phyloP scores from a whole-genome alignment of 768 basidiomycete genomes.

The Tricholoma matsutake region DNA sequence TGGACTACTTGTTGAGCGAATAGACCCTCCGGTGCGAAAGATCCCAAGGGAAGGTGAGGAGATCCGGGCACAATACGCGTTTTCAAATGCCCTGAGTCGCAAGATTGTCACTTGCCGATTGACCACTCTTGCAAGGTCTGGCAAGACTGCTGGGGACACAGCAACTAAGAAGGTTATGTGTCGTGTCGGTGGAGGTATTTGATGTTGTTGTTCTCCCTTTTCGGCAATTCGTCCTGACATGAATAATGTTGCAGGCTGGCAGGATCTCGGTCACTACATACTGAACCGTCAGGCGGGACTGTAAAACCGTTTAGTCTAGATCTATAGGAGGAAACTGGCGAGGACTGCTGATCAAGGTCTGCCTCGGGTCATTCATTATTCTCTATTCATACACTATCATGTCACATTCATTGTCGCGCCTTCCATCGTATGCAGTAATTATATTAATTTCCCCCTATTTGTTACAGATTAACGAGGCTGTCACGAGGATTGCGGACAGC shows the following conservation, averaged over 20 bases:
- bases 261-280: constrained; percentile 74
- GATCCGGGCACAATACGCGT: constrained; percentile 79
- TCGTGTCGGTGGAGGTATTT: constrained; percentile 81
- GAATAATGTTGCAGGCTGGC: constrained; percentile 56
- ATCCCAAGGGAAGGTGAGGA: constrained; percentile 74
- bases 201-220: neutral
- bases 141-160: constrained; percentile 44
- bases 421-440: constrained; percentile 16
- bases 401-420: constrained; percentile 18
- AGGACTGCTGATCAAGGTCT: constrained; percentile 10
- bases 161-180: constrained; percentile 88
- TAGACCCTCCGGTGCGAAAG: constrained; percentile 71
- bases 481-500: neutral
- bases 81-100: constrained; percentile 67
- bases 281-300: constrained; percentile 73
- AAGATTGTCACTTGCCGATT: constrained; percentile 79
- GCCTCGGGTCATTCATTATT: constrained; percentile 13
- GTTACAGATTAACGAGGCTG: constrained; percentile 2
- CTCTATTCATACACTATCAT: constrained; percentile 22
- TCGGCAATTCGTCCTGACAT: constrained; percentile 10
- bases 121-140: constrained; percentile 69
- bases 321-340: neutral
- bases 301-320: constrained; percentile 23
- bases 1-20: constrained; percentile 71
- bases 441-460: constrained; percentile 14